A percentile compares a stretch with the other conserved stretches of the same genome.
Evolutionary conservation across 2,329 filamentous ascomycete species (phyloP).

Genomic region (Trichoderma cornu-damae): DNA sequence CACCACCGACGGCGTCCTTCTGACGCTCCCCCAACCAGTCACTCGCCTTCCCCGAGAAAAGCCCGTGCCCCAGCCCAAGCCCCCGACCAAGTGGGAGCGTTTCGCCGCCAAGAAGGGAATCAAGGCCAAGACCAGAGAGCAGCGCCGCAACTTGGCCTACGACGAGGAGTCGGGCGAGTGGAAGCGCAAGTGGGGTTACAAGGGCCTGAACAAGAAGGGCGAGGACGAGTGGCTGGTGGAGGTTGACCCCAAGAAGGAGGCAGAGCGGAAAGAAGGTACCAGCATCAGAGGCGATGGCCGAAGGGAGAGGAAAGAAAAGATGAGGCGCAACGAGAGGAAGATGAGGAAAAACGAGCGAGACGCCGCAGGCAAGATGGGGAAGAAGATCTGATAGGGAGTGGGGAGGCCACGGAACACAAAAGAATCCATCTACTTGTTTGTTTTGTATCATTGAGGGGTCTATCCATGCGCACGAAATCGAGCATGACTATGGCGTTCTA

Average conservation of each 20-base stretch:
- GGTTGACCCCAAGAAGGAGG: conserved; percentile 73
- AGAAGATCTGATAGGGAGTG: conserved; percentile 21
- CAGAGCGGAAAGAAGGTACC: conserved; percentile 56
- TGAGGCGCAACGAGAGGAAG: conserved; percentile 65
- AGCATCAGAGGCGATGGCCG: conserved; percentile 58
- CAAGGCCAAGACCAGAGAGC: conserved; percentile 76
- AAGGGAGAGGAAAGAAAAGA: conserved; percentile 60
- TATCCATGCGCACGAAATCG: conserved; percentile 11
- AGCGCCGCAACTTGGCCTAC: conserved; percentile 68
- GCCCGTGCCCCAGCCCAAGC: conserved; percentile 73
- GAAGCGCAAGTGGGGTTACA: conserved; percentile 93
- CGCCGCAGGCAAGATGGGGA: conserved; percentile 27
- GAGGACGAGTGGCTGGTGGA: conserved; percentile 88
- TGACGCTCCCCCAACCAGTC: conserved; percentile 65
- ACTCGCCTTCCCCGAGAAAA: conserved; percentile 85
- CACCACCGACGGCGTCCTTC: conserved; percentile 64
- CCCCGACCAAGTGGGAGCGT: conserved; percentile 88
- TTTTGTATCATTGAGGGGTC: background rate
- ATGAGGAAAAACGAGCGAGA: conserved; percentile 61
- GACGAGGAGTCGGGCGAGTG: conserved; percentile 82
- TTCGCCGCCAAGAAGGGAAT: conserved; percentile 98
- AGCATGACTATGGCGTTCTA: conserved; percentile 30
- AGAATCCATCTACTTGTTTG: background rate
- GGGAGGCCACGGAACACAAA: background rate
- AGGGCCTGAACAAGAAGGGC: conserved; percentile 79